Base-by-base conservation (phyloP, 1,284 basidiomycete genomes). In the Schizopora paradoxa region DNA sequence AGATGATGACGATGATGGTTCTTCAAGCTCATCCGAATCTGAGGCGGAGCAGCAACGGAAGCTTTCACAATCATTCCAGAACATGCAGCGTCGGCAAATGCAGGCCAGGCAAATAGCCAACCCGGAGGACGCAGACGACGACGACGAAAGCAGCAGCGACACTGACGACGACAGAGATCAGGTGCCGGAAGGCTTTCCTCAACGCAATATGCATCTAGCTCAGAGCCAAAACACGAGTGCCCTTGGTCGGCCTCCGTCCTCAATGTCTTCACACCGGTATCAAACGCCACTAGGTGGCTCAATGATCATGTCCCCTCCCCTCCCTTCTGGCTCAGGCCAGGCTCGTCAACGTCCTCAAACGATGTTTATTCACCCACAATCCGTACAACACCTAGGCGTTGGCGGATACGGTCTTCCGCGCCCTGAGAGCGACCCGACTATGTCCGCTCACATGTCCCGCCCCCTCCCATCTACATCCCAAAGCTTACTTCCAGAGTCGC, bases 261-360 rank as follows among this genome's bases (percentile, higher is more conserved):
- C 86, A 8, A 59, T 79, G 37, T 88, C 87, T 4, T 81, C 82
- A 5, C 72, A 79, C 39, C 73, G 79, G 40, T 88, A 88, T 58
- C 83, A 79, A 43, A 89, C 86, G n/a, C 87, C 86, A 4, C 68
- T 81, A 58, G 72, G 76, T 4, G 74, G 75, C 31, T 81, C 82
- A 4, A 62, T 77, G 21, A 66, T 74, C 26, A 66, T 78, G 56
- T 73, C 78, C 22, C 72, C 79, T 6, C 72, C 81, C 1, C 76
- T 74, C 60, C 70, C 54, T n/a, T 10, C 37, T 31, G 19, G 49
- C 51, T 13, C 55, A 54, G 33, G 43, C 54, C 43, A 45, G 25
- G 18, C 40, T 7, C n/a, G n/a, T n/a, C 46, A 41, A 19, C 39
- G 22, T 6, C 29, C 39, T 14, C 34, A 39, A 13, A 16, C 18